Evolutionary conservation across 2,329 filamentous ascomycete species (phyloP).

Genomic region (Alternaria triticina): DNA sequence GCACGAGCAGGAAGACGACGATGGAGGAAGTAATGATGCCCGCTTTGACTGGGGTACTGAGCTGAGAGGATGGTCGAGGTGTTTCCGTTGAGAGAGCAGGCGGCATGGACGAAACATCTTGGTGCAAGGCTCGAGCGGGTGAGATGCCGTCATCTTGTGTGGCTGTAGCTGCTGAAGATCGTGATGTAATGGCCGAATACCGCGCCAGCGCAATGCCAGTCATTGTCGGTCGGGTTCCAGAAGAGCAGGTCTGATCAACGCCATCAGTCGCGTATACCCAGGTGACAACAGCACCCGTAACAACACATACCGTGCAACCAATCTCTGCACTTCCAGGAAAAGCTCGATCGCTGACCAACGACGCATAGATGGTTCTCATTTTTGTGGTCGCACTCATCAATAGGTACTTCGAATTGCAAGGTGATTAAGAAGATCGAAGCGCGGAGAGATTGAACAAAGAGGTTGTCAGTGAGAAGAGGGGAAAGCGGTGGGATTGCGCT

Average conservation of each 20-base stretch:
- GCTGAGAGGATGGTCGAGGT: not conserved
- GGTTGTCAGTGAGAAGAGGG: not conserved
- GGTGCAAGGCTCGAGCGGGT: not conserved
- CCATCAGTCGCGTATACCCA: not conserved
- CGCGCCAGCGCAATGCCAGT: not conserved
- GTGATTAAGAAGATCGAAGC: not conserved
- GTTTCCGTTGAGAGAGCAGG: not conserved
- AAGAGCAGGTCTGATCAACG: not conserved
- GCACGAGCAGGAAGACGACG: constrained; percentile 10
- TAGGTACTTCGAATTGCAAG: constrained; percentile 3
- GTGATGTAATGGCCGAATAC: not conserved
- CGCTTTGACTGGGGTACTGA: constrained; percentile 11
- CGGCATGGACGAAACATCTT: not conserved
- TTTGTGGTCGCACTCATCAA: not conserved
- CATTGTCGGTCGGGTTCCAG: not conserved
- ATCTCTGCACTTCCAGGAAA: not conserved
- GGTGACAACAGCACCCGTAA: constrained; percentile 4
- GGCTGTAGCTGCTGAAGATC: not conserved
- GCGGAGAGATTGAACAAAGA: not conserved
- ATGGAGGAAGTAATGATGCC: constrained; percentile 10
- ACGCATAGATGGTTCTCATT: constrained; percentile 3
- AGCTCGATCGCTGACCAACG: constrained; percentile 25
- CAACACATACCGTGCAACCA: not conserved
- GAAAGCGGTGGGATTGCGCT: not conserved
- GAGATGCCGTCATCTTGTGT: not conserved